phyloP scores from a whole-genome alignment of 1,284 basidiomycete species.

The Rhodotorula sp. region DNA sequence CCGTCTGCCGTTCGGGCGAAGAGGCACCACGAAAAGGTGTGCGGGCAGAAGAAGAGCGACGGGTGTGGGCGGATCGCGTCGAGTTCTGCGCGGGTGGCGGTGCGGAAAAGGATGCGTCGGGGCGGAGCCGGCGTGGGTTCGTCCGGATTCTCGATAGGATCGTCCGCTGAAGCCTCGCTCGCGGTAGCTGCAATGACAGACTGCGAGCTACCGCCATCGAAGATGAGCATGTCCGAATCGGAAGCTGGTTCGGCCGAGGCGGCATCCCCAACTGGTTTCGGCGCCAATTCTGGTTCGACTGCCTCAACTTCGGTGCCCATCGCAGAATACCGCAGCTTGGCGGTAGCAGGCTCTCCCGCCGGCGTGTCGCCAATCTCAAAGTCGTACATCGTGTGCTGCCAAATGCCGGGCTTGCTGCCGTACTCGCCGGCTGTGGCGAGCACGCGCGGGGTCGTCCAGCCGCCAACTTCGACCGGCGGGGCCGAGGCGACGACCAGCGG shows the following conservation, averaged over 20 bases:
- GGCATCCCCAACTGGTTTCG: not conserved
- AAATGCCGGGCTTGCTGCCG: slow-evolving; percentile 10
- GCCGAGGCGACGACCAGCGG: not conserved
- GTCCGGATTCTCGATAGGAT: not conserved
- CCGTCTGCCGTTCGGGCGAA: not conserved
- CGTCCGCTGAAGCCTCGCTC: not conserved
- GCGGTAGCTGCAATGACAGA: not conserved
- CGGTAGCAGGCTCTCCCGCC: not conserved
- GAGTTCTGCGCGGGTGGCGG: slow-evolving; percentile 24
- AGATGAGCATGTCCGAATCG: not conserved
- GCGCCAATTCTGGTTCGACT: not conserved
- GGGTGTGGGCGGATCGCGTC: slow-evolving; percentile 24
- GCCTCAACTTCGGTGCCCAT: slow-evolving; percentile 2
- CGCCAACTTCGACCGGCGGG: not conserved
- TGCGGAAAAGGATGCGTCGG: slow-evolving; percentile 4
- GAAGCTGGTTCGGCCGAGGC: not conserved
- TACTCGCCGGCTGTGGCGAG: slow-evolving; percentile 5
- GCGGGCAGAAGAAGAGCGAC: slow-evolving; percentile 25
- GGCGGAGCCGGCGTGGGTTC: not conserved
- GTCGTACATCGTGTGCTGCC: slow-evolving; percentile 16
- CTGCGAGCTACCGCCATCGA: not conserved
- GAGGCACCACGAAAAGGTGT: slow-evolving; percentile 27
- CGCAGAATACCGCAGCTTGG: not conserved
- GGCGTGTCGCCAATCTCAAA: slow-evolving; percentile 6
- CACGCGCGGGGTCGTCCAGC: slow-evolving; percentile 19